Evolutionary conservation across 2,329 filamentous ascomycete species (phyloP).

Genomic region (Ophiobolus disseminans): DNA sequence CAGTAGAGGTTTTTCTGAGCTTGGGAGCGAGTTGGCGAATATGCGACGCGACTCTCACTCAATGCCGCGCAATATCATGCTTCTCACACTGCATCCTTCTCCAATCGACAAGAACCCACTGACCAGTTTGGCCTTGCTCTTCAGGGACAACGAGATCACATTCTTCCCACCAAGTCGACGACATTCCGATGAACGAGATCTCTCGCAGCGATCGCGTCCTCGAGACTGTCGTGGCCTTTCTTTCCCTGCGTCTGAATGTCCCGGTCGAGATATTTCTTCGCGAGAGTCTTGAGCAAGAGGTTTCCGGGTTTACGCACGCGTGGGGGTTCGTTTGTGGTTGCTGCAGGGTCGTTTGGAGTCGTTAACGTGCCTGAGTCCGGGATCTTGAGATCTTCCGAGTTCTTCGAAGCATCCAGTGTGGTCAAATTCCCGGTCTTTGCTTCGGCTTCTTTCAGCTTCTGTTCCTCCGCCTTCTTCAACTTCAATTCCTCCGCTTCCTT

Average conservation of each 20-base stretch:
- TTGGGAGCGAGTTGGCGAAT: no score
- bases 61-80: no score
- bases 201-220: slow-evolving; percentile 86
- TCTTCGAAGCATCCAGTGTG: background rate
- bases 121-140: no score
- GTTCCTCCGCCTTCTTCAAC: background rate
- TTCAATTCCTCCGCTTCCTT: background rate
- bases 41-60: no score
- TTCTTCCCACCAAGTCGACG: slow-evolving; percentile 22
- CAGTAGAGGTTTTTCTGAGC: no score
- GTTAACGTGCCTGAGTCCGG: background rate
- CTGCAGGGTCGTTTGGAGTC: background rate
- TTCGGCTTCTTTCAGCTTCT: slow-evolving; percentile 19
- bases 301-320: slow-evolving; percentile 7
- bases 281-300: slow-evolving; percentile 73
- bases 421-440: background rate
- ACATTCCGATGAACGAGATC: slow-evolving; percentile 86
- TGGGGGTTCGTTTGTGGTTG: background rate
- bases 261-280: slow-evolving; percentile 79
- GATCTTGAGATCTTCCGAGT: background rate
- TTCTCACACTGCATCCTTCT: no score
- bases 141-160: no score
- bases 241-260: slow-evolving; percentile 80
- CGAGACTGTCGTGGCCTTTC: slow-evolving; percentile 82
- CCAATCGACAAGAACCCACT: no score